Evolutionary conservation across 2,329 filamentous ascomycete genomes (phyloP), one percentile per base, ranked within the genome.

Genomic region (Neospermospora avenae): DNA sequence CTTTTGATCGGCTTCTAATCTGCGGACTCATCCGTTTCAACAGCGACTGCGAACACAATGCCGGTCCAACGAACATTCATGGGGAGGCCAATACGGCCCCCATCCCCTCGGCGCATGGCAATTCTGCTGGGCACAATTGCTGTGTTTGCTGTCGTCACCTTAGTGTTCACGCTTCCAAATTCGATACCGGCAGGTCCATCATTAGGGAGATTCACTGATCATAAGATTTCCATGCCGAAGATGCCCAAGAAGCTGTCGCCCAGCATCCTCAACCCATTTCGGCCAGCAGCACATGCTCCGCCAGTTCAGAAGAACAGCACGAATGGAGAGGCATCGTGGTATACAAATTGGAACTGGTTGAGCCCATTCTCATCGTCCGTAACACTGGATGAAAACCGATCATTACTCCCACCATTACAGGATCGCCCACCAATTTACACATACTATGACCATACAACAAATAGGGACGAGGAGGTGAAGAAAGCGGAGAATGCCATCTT

Each of bases 341-440:
- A 91, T 76, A 87, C 84, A 65, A 87, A 96, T 74, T 96, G 89
- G 86, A 91, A 88, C 72, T 98, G 93, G 92, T 81, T 90, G 68
- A 90, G 89, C 63, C 91, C 93, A 2, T 98, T 97, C 74, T 96
- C 92, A 18, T 92, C 87, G 45, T 84, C 85, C 16, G 80, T 95
- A 60, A 87, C 84, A 7, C 81, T 95, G 59, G 93, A 96, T 71
- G 89, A 96, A 73, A 88, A 89, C 70, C 83, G 91, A 57, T 87
- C 89, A 7, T 83, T 98, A 57, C 85, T 98, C 3, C 95, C 95
- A 49, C 90, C 90, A 2, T 77, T 96, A 28, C 76, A 74, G 49
- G 77, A 83, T 34, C 84, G 93, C 22, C 86, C 88, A 24, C 81
- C 86, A 0, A 86, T 98, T 57, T 98, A 96, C 76, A 96, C 92